Evolutionary conservation across 2,329 filamentous ascomycete genomes (phyloP).

Genomic region (Aspergillus pseudotamarii): DNA sequence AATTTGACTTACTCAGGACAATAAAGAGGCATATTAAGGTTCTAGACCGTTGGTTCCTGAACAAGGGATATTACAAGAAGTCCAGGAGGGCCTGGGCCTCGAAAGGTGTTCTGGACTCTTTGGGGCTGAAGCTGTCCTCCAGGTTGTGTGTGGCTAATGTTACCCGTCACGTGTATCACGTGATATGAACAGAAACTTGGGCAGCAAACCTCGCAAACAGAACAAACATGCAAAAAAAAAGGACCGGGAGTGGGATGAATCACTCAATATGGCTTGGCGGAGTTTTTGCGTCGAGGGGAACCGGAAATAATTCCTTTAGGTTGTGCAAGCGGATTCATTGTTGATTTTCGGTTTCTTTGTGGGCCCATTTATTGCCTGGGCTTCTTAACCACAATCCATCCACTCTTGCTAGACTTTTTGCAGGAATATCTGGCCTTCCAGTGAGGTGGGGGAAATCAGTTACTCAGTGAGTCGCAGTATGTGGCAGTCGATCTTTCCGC

Average conservation of each 20-base stretch:
- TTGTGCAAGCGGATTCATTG: neutral
- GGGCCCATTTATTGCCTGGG: neutral
- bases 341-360: neutral
- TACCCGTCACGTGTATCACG: neutral
- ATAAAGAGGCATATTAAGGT: slow-evolving; percentile 15
- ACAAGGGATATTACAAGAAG: slow-evolving; percentile 20
- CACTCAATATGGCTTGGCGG: slow-evolving; percentile 31
- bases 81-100: slow-evolving; percentile 35
- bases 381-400: neutral
- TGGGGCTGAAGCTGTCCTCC: slow-evolving; percentile 19
- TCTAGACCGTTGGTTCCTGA: slow-evolving; percentile 32
- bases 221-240: slow-evolving; percentile 24
- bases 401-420: neutral
- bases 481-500: neutral
- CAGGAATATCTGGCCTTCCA: neutral
- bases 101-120: slow-evolving; percentile 32
- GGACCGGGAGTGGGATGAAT: slow-evolving; percentile 24
- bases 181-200: neutral
- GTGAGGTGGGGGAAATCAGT: neutral
- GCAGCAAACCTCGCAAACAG: slow-evolving; percentile 26
- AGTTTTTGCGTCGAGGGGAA: slow-evolving; percentile 28
- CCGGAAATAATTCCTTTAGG: neutral
- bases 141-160: slow-evolving; percentile 12
- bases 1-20: neutral
- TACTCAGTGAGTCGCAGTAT: neutral